Evolutionary conservation across 2,329 filamentous ascomycete genomes (phyloP), one percentile per base, ranked within the genome.

Genomic region (Neurospora crassa): DNA sequence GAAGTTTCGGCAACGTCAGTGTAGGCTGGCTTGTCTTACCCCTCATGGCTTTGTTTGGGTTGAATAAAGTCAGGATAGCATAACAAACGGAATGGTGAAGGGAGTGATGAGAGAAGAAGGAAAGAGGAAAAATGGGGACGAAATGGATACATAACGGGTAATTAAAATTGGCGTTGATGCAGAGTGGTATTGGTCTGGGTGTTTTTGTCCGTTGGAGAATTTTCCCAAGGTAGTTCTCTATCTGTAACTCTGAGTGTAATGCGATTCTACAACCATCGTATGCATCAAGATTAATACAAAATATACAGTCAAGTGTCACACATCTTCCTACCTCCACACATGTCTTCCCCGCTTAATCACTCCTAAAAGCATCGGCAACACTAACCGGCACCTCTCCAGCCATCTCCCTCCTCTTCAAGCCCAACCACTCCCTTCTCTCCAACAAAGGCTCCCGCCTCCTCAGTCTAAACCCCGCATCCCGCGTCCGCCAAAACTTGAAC

Each of bases 401-500:
- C 24, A 16, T 5, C 53, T 3, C 10, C 53, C 24, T 37, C 53
- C 2, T 53, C 20, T 8, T 63, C 14, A 37, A 63, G 0, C 53
- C 29, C 29, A 34, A 37, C 24, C 24, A 63, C 53, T 63, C 53
- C 6, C 24, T 63, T 11, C 29, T 63, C 53, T 63, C 53, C 53
- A 63, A 63, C 14, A 63, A 6, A 5, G 3, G 37, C 1, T 37
- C 24, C 53, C 53, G 2, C 29, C 53, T 63, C 5, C 53, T 37
- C 16, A 63, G 7, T 3, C 29, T 18, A 37, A 63, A 37, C 2
- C 14, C 2, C 53, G 14, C 12, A 63, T 63, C 53, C 29, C 53
- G 16, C 69, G 45, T 70, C 71, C 67, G 68, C 70, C 18, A 73
- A 63, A 63, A 63, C 53, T 37, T 63, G 53, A 29, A 10, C 14